Conservation (phyloP, 1,284 basidiomycete genomes). For the Polyporus tsugae region DNA sequence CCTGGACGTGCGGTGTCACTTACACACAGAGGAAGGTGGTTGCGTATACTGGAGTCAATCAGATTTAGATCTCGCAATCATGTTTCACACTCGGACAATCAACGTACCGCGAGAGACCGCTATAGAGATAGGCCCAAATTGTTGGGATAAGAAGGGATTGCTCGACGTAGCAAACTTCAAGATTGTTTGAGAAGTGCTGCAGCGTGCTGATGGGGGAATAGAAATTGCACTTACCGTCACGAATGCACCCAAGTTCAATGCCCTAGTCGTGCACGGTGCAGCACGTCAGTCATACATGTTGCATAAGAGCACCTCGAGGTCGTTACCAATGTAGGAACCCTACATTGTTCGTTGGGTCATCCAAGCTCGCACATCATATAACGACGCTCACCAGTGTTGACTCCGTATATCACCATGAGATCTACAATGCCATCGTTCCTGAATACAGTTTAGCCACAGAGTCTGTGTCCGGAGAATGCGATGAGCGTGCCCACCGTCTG, state of each 20-base stretch:
- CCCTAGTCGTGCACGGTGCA: not conserved
- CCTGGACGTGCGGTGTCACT: not conserved
- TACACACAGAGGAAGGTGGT: slow-evolving; percentile 1
- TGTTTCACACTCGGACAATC: not conserved
- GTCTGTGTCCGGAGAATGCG: not conserved
- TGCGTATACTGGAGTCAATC: not conserved
- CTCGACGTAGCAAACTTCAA: not conserved
- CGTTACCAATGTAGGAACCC: not conserved
- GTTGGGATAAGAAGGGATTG: not conserved
- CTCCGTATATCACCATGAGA: not conserved
- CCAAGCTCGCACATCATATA: not conserved
- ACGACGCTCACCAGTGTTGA: not conserved
- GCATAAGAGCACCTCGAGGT: too few relatives aligned
- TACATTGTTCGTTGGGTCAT: not conserved
- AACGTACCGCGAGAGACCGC: not conserved
- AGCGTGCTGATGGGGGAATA: not conserved
- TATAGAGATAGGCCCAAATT: not conserved
- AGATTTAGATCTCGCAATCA: not conserved
- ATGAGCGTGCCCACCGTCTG: not conserved
- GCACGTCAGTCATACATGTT: too few relatives aligned
- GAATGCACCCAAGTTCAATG: not conserved
- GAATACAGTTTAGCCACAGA: not conserved
- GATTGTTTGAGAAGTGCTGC: not conserved
- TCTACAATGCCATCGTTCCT: not conserved
- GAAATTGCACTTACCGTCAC: not conserved